These are phyloP conservation scores for Filosporella fistucella DNA, from an alignment of 495 filamentous ascomycete species.

Conservation along the genomic window DNA sequence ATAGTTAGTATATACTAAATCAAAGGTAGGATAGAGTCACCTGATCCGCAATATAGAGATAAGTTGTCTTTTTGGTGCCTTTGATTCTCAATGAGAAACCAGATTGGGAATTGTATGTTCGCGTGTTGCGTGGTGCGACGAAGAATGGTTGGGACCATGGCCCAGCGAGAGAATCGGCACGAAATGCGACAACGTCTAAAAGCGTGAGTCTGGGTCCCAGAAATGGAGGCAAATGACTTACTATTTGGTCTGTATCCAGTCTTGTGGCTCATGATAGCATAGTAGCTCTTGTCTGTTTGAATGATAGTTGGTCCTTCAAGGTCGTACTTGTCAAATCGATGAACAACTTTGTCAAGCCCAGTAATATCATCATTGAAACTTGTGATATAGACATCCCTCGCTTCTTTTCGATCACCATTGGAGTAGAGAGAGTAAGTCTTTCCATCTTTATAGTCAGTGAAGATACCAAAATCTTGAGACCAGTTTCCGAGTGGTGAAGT, in stretches of 20 bases:
- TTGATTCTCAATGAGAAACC: conserved; percentile 41
- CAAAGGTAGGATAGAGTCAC: conserved; percentile 6
- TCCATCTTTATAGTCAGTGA: conserved; percentile 39
- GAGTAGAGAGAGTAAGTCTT: conserved; percentile 37
- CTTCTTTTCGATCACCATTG: conserved; percentile 36
- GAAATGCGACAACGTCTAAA: conserved; percentile 38
- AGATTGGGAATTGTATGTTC: conserved; percentile 49
- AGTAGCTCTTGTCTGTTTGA: conserved; percentile 39
- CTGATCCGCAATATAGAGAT: conserved; percentile 45
- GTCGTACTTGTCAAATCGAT: conserved; percentile 41
- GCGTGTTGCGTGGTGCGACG: conserved; percentile 40
- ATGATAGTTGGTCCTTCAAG: conserved; percentile 40
- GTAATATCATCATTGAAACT: conserved; percentile 34
- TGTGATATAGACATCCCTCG: conserved; percentile 37
- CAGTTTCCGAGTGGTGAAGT: conserved; percentile 39
- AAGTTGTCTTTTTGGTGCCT: conserved; percentile 40
- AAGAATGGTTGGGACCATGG: conserved; percentile 49
- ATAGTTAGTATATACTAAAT: not conserved
- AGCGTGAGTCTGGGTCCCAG: not conserved
- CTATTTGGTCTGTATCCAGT: conserved; percentile 43
- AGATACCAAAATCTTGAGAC: conserved; percentile 43
- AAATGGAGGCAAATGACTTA: conserved; percentile 10
- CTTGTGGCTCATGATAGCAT: conserved; percentile 41
- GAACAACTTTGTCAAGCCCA: conserved; percentile 30
- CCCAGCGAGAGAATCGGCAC: conserved; percentile 41